These are phyloP conservation scores for Hypoxylon trugodes DNA, from an alignment of 495 filamentous ascomycete species.

Conservation along the genomic window DNA sequence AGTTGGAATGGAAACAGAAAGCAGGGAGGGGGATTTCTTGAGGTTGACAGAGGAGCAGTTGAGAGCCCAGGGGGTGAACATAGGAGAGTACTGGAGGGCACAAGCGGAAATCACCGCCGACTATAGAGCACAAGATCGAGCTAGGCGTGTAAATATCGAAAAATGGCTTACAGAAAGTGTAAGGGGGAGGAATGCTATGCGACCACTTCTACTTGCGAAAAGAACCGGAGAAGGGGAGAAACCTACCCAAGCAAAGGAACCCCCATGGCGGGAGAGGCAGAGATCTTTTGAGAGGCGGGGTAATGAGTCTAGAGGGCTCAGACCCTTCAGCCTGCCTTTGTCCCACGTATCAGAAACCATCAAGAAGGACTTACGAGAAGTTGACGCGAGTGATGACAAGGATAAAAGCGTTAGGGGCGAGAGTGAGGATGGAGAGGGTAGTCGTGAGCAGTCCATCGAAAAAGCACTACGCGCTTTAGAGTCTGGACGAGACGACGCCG, in stretches of 20 bases:
- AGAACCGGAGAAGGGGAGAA: too few relatives aligned
- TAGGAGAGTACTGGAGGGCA: not conserved
- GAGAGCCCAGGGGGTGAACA: too few relatives aligned
- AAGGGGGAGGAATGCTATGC: constrained; percentile 16
- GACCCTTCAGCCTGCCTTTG: constrained; percentile 22
- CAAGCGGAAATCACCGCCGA: not conserved
- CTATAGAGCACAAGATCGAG: not conserved
- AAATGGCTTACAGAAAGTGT: constrained; percentile 26
- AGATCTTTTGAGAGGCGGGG: constrained; percentile 28
- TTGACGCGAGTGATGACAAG: not conserved
- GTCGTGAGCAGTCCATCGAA: not conserved
- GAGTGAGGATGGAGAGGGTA: not conserved
- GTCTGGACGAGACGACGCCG: constrained; percentile 8
- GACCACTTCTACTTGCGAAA: constrained; percentile 1
- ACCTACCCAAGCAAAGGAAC: not conserved
- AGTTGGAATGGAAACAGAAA: not conserved
- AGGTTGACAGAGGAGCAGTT: not conserved
- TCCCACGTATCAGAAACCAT: constrained; percentile 16
- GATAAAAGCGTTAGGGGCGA: not conserved
- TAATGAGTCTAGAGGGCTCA: constrained; percentile 14
- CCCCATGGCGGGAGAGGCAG: constrained; percentile 22
- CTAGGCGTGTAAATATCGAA: constrained; percentile 20
- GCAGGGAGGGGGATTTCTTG: not conserved
- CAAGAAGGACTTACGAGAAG: constrained; percentile 8
- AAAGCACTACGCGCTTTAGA: constrained; percentile 10